These are phyloP conservation scores for Aureobasidium sp. DNA, from an alignment of 2,329 filamentous ascomycete species.

Conservation along the genomic window DNA sequence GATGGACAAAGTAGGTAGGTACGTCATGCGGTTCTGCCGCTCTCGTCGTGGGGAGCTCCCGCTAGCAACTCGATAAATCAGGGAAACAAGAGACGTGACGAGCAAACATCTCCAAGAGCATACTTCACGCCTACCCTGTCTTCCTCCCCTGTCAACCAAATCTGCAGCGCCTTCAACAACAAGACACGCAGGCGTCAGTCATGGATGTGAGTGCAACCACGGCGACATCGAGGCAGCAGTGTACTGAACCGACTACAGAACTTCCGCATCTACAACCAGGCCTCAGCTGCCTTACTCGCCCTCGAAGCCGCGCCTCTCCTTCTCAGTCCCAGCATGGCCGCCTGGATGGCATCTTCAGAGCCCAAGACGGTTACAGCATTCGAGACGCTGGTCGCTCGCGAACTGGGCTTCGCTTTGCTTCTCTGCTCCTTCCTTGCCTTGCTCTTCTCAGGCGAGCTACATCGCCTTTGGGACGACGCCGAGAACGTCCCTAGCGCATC, in stretches of 20 bases:
- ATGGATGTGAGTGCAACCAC: neutral
- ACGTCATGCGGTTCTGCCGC: neutral
- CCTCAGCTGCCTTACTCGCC: conserved; percentile 34
- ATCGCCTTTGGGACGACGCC: conserved; percentile 4
- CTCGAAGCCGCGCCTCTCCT: conserved; percentile 45
- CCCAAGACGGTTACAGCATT: conserved; percentile 40
- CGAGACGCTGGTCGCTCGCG: conserved; percentile 1
- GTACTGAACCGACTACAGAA: conserved; percentile 25
- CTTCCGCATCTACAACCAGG: conserved; percentile 38
- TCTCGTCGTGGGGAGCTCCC: neutral
- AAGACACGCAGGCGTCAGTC: neutral
- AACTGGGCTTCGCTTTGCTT: conserved; percentile 58
- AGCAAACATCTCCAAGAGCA: neutral
- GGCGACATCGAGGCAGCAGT: neutral
- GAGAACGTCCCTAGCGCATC: neutral
- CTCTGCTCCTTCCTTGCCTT: conserved; percentile 55
- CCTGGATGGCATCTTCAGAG: conserved; percentile 53
- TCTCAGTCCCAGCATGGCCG: conserved; percentile 51
- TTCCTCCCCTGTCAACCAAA: neutral
- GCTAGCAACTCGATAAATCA: conserved; percentile 1
- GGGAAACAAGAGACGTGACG: neutral
- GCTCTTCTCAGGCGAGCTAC: conserved; percentile 52
- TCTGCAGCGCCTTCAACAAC: neutral
- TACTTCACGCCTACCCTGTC: neutral
- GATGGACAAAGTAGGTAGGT: neutral